Percentiles rank a stretch among this genome's conserved stretches.
Evolutionary conservation across 1,284 basidiomycete species (phyloP).

Genomic region (Stereum hirsutum): DNA sequence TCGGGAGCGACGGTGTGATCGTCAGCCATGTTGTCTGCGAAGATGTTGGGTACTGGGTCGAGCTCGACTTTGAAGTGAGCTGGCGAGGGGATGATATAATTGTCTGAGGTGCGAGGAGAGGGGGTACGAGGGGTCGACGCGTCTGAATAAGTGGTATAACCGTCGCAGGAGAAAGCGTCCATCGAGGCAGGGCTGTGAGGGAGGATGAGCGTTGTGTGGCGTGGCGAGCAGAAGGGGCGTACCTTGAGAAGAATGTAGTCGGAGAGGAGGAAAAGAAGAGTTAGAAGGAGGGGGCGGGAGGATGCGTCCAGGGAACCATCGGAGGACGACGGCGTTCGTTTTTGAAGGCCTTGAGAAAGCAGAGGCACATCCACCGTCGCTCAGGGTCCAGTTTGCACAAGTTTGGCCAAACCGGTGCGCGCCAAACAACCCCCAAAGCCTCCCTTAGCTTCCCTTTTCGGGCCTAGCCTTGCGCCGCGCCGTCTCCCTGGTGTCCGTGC

Average conservation of each 20-base stretch:
- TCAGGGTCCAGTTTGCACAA: conserved; percentile 15
- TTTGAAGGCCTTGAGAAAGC: too few relatives aligned
- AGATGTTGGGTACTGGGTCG: conserved; percentile 41
- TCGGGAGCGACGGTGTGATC: conserved; percentile 28
- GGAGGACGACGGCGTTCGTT: too few relatives aligned
- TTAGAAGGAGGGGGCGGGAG: conserved; percentile 8
- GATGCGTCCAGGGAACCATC: conserved; percentile 1
- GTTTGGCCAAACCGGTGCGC: too few relatives aligned
- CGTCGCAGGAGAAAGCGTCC: conserved; percentile 53
- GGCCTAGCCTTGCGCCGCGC: neutral
- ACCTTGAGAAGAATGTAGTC: too few relatives aligned
- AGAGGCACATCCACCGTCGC: conserved; percentile 11
- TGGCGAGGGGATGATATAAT: conserved; percentile 29
- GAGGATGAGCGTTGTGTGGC: conserved; percentile 6
- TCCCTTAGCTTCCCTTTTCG: conserved; percentile 9
- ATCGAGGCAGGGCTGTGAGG: conserved; percentile 24
- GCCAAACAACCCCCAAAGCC: too few relatives aligned
- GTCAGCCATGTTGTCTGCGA: conserved; percentile 32
- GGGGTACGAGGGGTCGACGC: conserved; percentile 63
- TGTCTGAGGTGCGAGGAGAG: conserved; percentile 38
- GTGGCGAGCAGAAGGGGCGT: too few relatives aligned
- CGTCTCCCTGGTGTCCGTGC: conserved; percentile 6
- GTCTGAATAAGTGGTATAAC: conserved; percentile 53
- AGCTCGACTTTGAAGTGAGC: conserved; percentile 34
- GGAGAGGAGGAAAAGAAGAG: too few relatives aligned